phyloP scores from a whole-genome alignment of 768 basidiomycete genomes.

The Leccinum sublutescens region DNA sequence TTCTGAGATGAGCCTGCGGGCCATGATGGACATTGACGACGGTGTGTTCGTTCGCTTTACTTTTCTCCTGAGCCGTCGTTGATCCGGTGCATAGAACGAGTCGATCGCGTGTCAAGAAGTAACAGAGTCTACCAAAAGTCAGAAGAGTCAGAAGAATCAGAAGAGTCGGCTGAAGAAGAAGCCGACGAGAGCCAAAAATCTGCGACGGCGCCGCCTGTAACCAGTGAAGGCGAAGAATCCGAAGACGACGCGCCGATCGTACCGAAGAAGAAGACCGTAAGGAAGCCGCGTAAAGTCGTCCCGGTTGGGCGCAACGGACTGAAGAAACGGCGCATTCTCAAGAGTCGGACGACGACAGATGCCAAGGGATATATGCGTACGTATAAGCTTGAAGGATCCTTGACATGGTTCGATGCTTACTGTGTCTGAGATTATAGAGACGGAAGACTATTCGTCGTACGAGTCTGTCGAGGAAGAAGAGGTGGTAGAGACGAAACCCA shows the following conservation, averaged over 20 bases:
- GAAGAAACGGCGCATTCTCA: slow-evolving; percentile 67
- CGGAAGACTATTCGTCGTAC: slow-evolving; percentile 77
- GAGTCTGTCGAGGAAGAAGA: slow-evolving; percentile 69
- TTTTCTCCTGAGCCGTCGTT: slow-evolving; percentile 11
- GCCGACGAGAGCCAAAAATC: slow-evolving; percentile 35
- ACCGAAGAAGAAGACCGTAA: slow-evolving; percentile 33
- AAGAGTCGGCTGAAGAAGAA: slow-evolving; percentile 22
- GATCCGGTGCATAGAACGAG: slow-evolving; percentile 21
- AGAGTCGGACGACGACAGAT: slow-evolving; percentile 53
- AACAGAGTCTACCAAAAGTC: slow-evolving; percentile 10
- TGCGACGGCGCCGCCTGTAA: slow-evolving; percentile 26
- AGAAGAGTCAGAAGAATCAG: slow-evolving; percentile 20
- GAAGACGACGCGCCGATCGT: slow-evolving; percentile 29
- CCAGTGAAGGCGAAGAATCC: slow-evolving; percentile 29
- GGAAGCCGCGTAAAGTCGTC: slow-evolving; percentile 54
- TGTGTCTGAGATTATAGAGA: slow-evolving; percentile 41
- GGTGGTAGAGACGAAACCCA: slow-evolving; percentile 27
- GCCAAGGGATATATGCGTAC: slow-evolving; percentile 74
- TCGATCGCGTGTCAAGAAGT: slow-evolving; percentile 23
- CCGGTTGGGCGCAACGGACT: slow-evolving; percentile 78
- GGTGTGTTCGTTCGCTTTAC: slow-evolving; percentile 42
- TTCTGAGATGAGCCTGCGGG: slow-evolving; percentile 44
- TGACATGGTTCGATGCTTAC: neutral
- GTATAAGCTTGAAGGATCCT: slow-evolving; percentile 16
- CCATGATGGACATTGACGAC: slow-evolving; percentile 79